Evolutionary conservation across 768 basidiomycete genomes (phyloP).

Genomic region (Auricularia sp.): DNA sequence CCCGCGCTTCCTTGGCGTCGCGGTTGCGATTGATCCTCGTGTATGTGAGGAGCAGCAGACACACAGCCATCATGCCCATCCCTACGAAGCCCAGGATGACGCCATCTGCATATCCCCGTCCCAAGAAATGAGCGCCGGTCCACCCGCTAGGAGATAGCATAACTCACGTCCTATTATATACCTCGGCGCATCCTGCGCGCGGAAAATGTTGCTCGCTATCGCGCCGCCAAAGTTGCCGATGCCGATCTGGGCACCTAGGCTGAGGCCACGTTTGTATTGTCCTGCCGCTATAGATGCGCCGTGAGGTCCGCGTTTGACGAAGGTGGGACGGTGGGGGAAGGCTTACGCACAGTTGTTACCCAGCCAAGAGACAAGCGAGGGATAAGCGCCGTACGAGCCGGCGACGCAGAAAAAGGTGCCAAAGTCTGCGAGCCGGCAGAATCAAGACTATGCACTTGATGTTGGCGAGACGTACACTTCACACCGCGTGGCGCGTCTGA

Average conservation of each 20-base stretch:
- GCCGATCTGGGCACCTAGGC: constrained; percentile 57
- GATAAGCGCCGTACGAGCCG: constrained; percentile 51
- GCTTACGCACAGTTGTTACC: not conserved
- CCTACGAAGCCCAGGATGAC: constrained; percentile 62
- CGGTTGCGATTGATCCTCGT: constrained; percentile 44
- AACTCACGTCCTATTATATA: constrained; percentile 48
- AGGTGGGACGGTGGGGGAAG: not conserved
- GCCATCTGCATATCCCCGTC: constrained; percentile 30
- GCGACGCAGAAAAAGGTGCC: constrained; percentile 59
- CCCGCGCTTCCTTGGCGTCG: constrained; percentile 23
- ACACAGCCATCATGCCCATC: constrained; percentile 46
- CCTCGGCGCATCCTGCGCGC: constrained; percentile 46
- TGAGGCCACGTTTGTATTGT: constrained; percentile 59
- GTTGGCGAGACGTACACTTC: not conserved
- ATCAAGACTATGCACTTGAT: no score
- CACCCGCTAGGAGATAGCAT: not conserved
- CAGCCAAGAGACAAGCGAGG: constrained; percentile 52
- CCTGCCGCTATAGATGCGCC: constrained; percentile 29
- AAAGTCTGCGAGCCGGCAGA: constrained; percentile 21
- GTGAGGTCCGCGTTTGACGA: not conserved
- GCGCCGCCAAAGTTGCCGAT: constrained; percentile 60
- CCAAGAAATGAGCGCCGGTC: not conserved
- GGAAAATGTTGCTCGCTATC: constrained; percentile 54
- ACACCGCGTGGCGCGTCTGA: not conserved
- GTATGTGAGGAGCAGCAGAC: constrained; percentile 39